Conservation (phyloP, 306 rosid genomes). For the Erythrophleum fordii region DNA sequence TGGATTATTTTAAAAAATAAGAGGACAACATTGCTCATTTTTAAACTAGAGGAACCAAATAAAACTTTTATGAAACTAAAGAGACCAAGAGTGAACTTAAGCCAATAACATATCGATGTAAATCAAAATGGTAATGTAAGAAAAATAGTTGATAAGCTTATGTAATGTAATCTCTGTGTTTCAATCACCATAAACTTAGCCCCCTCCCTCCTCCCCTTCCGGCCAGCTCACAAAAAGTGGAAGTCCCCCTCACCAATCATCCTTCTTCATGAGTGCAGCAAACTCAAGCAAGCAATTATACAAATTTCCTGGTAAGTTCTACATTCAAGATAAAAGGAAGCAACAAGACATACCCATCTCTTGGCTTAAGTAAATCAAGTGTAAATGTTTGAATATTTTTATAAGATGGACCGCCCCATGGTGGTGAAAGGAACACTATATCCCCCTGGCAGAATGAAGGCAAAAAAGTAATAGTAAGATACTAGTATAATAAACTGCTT, state of each 20-base stretch:
- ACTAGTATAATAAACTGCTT: not conserved
- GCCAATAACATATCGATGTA: not conserved
- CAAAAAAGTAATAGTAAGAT: not conserved
- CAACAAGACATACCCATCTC: slow-evolving; percentile 43
- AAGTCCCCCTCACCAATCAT: too few relatives aligned
- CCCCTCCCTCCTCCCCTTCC: too few relatives aligned
- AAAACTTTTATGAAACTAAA: not conserved
- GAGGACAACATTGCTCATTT: not conserved
- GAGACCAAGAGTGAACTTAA: not conserved
- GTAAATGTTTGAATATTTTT: slow-evolving; percentile 36
- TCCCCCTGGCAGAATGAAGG: slow-evolving; percentile 43
- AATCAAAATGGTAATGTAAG: not conserved
- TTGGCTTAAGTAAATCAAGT: slow-evolving; percentile 46
- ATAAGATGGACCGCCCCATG: slow-evolving; percentile 53
- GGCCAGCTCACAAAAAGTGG: too few relatives aligned
- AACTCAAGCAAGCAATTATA: not conserved
- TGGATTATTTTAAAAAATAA: not conserved
- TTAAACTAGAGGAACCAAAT: not conserved
- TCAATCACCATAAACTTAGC: too few relatives aligned
- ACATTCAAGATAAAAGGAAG: not conserved
- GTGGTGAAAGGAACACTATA: slow-evolving; percentile 47
- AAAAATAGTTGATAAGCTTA: not conserved
- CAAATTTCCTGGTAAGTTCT: not conserved
- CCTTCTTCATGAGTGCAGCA: too few relatives aligned
- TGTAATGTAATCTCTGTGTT: too few relatives aligned